Conservation (phyloP, 2,329 filamentous ascomycete species). For the Harringtonia aguacate region DNA sequence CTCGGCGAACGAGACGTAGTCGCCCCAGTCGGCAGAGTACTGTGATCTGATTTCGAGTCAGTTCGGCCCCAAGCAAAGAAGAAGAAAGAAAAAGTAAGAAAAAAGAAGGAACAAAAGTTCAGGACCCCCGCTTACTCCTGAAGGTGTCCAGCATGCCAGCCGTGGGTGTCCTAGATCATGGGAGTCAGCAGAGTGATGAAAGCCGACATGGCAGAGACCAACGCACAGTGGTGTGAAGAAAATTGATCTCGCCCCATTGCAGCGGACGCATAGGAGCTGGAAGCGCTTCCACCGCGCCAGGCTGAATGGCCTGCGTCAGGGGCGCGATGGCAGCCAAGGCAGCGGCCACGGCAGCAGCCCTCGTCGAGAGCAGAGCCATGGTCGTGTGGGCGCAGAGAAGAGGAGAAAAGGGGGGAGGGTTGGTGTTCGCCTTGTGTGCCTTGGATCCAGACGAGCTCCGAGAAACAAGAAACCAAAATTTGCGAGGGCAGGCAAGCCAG, state of each 20-base stretch:
- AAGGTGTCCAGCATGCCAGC: constrained; percentile 89
- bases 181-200: background rate
- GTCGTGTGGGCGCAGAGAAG: background rate
- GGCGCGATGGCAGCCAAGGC: constrained; percentile 13
- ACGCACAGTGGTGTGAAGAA: constrained; percentile 74
- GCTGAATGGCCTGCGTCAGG: constrained; percentile 51
- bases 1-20: constrained; percentile 86
- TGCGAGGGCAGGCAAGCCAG: too few species aligned
- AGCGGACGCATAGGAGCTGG: constrained; percentile 74
- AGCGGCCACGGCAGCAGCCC: constrained; percentile 1
- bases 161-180: constrained; percentile 58
- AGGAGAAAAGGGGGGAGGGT: too few species aligned
- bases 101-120: constrained; percentile 13
- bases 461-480: too few species aligned
- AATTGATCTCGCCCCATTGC: constrained; percentile 90
- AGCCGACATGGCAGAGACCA: background rate
- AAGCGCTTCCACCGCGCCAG: constrained; percentile 66
- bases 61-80: too few species aligned
- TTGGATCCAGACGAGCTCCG: too few species aligned
- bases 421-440: too few species aligned
- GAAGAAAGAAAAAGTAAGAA: too few species aligned
- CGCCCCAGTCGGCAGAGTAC: constrained; percentile 94
- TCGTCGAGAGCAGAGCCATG: background rate
- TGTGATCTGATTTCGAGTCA: constrained; percentile 50
- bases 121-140: too few species aligned